Evolutionary conservation across 2,329 filamentous ascomycete genomes (phyloP).

Genomic region (Sordariomycetes sp.): DNA sequence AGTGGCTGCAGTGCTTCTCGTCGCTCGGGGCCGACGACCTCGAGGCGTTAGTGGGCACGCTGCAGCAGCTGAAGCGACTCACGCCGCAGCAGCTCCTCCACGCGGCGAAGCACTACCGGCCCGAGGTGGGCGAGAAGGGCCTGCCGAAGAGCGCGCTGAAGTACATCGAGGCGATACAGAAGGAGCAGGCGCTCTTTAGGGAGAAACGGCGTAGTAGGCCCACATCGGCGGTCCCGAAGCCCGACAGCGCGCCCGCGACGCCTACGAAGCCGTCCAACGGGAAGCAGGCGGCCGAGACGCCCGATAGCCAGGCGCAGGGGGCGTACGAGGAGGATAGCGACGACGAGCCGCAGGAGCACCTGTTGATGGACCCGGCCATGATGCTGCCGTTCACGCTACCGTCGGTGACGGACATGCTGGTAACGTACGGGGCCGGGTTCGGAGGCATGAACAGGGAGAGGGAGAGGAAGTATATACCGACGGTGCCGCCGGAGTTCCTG

Average conservation of each 20-base stretch:
- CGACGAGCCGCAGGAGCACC: conserved; percentile 56
- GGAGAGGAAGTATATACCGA: conserved; percentile 91
- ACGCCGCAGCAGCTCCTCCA: conserved; percentile 85
- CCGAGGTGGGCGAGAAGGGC: conserved; percentile 90
- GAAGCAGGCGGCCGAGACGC: conserved; percentile 27
- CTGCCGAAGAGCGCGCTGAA: conserved; percentile 81
- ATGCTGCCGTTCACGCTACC: conserved; percentile 94
- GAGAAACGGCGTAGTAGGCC: conserved; percentile 39
- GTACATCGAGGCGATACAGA: conserved; percentile 72
- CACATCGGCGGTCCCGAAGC: conserved; percentile 24
- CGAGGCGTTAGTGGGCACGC: conserved; percentile 75
- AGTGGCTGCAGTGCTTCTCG: conserved; percentile 97
- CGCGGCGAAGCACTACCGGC: conserved; percentile 82
- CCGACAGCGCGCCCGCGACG: conserved; percentile 31
- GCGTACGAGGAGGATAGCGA: conserved; percentile 27
- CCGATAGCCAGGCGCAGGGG: conserved; percentile 9
- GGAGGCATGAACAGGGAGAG: conserved; percentile 85
- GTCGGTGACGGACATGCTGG: conserved; percentile 93
- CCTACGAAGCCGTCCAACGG: conserved; percentile 29
- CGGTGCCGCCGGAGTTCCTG: conserved; percentile 86
- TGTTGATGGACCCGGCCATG: conserved; percentile 79
- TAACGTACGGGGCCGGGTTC: conserved; percentile 90
- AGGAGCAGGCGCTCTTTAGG: conserved; percentile 54
- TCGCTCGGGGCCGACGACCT: conserved; percentile 77
- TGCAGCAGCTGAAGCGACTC: conserved; percentile 79